Conservation (phyloP, 257 asterid genomes). For the Osmanthus fragrans region DNA sequence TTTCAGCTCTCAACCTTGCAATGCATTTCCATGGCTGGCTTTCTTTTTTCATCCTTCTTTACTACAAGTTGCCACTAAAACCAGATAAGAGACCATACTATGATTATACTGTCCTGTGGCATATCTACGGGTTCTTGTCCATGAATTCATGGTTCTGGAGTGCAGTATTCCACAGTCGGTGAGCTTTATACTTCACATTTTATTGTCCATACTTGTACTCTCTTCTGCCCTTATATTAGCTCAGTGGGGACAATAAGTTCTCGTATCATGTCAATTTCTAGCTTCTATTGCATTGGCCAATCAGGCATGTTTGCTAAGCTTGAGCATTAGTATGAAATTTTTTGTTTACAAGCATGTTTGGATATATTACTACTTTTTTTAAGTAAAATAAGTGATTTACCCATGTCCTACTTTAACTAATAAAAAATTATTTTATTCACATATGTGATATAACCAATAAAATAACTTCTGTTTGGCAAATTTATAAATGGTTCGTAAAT, state of each 20-base stretch:
- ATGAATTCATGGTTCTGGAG: conserved; percentile 80
- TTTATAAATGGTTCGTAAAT: no score
- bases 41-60: conserved; percentile 49
- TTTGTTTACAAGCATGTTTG: no score
- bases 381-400: no score
- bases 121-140: conserved; percentile 54
- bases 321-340: no score
- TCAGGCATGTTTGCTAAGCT: neutral
- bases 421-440: no score
- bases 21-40: conserved; percentile 78
- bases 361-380: no score
- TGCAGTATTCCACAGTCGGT: conserved; percentile 69
- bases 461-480: no score
- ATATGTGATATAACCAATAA: no score
- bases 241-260: neutral
- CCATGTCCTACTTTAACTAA: no score
- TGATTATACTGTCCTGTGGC: conserved; percentile 55
- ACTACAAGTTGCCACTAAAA: conserved; percentile 59
- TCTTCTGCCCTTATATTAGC: conserved; percentile 6
- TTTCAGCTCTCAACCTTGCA: conserved; percentile 66
- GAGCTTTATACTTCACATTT: conserved; percentile 19
- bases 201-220: conserved; percentile 1
- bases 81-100: conserved; percentile 52
- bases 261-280: neutral
- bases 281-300: neutral